These are phyloP conservation scores for Solanum chiquidenum DNA, from an alignment of 257 asterid genomes.

Conservation along the genomic window DNA sequence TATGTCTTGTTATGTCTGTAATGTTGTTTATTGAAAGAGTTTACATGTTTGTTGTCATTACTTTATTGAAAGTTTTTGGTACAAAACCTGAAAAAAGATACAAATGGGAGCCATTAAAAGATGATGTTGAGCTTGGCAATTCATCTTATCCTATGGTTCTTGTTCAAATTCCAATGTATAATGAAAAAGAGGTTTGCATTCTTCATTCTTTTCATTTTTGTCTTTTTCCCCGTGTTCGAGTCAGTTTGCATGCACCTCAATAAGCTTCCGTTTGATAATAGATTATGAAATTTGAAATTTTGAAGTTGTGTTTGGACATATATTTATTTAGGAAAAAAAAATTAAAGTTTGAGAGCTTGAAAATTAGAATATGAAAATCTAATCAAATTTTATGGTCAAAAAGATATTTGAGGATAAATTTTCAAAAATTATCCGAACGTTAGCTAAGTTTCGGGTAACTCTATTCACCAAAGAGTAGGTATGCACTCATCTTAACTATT, in stretches of 20 bases:
- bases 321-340: background rate
- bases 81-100: slow-evolving; percentile 60
- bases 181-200: slow-evolving; percentile 66
- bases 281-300: background rate
- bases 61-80: slow-evolving; percentile 49
- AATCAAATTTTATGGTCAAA: background rate
- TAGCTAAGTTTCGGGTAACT: background rate
- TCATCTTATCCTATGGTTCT: slow-evolving; percentile 72
- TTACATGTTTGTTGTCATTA: slow-evolving; percentile 72
- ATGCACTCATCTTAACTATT: background rate
- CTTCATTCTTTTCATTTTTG: background rate
- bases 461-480: background rate
- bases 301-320: background rate
- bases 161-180: slow-evolving; percentile 96
- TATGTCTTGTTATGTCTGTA: slow-evolving; percentile 65
- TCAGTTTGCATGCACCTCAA: accelerated
- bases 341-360: too few species aligned
- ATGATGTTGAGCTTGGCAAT: slow-evolving; percentile 79
- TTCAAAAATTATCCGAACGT: too few species aligned
- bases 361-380: background rate
- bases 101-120: slow-evolving; percentile 79
- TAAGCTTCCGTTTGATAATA: background rate
- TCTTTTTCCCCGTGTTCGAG: background rate
- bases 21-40: slow-evolving; percentile 89
- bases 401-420: too few species aligned